Percentiles rank a stretch among this genome's conserved stretches.
These are phyloP conservation scores for Ascosphaera aggregata DNA, from an alignment of 2,329 filamentous ascomycete genomes.

Conservation along the genomic window DNA sequence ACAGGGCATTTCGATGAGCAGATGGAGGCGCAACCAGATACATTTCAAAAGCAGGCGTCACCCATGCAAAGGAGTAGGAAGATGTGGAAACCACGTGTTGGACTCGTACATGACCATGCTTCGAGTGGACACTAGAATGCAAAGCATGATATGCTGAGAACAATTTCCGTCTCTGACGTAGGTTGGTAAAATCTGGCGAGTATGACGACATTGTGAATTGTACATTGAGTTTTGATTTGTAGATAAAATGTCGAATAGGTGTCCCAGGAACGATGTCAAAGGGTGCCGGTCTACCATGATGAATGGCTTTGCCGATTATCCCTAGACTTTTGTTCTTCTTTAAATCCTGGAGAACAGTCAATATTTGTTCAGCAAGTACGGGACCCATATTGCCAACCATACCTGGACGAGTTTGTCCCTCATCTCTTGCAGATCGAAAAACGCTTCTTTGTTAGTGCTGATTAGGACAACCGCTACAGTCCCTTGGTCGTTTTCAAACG, in stretches of 20 bases:
- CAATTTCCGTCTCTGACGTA: conserved; percentile 39
- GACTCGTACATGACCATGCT: conserved; percentile 65
- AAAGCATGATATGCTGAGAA: conserved; percentile 57
- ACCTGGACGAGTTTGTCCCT: conserved; percentile 35
- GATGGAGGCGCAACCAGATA: conserved; percentile 78
- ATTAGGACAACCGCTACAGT: conserved; percentile 76
- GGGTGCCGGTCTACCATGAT: conserved; percentile 44
- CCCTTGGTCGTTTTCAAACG: conserved; percentile 31
- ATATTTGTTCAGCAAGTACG: conserved; percentile 5
- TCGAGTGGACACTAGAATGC: conserved; percentile 65
- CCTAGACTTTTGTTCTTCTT: conserved; percentile 51
- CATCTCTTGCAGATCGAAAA: conserved; percentile 66
- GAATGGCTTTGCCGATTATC: conserved; percentile 48
- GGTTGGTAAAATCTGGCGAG: conserved; percentile 38
- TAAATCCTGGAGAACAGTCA: conserved; percentile 32
- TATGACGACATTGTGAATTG: conserved; percentile 86
- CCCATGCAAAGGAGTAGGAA: conserved; percentile 66
- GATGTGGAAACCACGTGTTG: conserved; percentile 57
- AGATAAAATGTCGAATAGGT: conserved; percentile 73
- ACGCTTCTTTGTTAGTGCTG: conserved; percentile 77
- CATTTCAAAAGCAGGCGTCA: conserved; percentile 75
- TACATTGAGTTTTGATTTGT: conserved; percentile 84
- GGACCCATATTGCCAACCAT: conserved; percentile 6
- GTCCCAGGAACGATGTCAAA: conserved; percentile 60
- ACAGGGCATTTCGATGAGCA: conserved; percentile 38